Evolutionary conservation across 2,329 filamentous ascomycete species (phyloP), one percentile per base, ranked within the genome.

Genomic region (Basipetospora chlamydospora): DNA sequence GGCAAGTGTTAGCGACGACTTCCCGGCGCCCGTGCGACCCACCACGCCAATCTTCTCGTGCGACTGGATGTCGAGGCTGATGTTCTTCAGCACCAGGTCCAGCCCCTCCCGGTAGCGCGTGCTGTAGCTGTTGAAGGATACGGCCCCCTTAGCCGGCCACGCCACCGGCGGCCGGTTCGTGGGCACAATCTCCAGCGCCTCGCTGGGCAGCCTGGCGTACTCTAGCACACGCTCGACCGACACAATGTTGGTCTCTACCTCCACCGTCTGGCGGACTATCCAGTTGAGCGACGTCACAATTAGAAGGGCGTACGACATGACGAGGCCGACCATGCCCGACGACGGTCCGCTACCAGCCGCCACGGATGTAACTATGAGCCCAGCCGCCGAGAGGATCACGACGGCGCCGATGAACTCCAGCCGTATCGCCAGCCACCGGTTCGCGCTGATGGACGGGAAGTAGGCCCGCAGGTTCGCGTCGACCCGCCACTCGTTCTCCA

Each of bases 201-300:
- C 90, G 56, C 81, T 90, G 18, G 88, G 87, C 43, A 98, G 70
- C 35, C 73, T 71, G 40, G 88, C 84, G 60, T 98, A 98, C 58
- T 98, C 92, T 34, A 98, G 76, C 33, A 98, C 87, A 51, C 90
- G 81, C 67, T 98, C 90, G 26, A 98, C 90, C 8, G 88, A 94
- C 31, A 98, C 88, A 51, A 98, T 98, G 59, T 98, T 98, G n/a
- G 88, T 96, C 66, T 98, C 92, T n/a, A 98, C 90, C 58, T 98
- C 92, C 23, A 98, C 90, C 0, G 87, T 95, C 60, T 98, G 90
- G 41, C 92, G 77, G 35, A 98, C 90, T 51, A 98, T 95, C 90
- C 90, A 98, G 64, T 96, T 98, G 50, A 98, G 71, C 25, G 87
- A 94, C 46, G 88, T 83, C 2, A 90, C 98, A 52, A 98, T 96